These are phyloP conservation scores for Ceratocystiopsis sp. DNA, from an alignment of 2,329 filamentous ascomycete species.

Conservation along the genomic window DNA sequence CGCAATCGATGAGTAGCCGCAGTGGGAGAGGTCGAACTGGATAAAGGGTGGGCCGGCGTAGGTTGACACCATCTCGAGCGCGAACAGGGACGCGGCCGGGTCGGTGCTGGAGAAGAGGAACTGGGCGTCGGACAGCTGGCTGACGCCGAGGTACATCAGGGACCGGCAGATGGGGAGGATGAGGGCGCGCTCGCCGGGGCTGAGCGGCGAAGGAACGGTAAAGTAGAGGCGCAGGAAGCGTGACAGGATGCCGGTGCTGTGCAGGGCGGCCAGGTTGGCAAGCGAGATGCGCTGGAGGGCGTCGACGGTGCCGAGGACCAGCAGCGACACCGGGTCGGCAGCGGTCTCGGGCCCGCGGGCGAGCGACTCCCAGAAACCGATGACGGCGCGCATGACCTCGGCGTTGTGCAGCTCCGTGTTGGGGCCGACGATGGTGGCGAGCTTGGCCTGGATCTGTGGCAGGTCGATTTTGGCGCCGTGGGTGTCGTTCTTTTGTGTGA, in stretches of 20 bases:
- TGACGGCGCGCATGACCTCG: constrained; percentile 44
- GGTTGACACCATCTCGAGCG: constrained; percentile 51
- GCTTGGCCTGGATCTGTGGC: constrained; percentile 18
- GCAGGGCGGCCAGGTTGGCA: constrained; percentile 54
- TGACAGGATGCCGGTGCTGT: constrained; percentile 53
- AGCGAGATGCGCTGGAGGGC: constrained; percentile 43
- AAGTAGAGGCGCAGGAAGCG: constrained; percentile 49
- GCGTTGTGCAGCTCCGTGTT: constrained; percentile 39
- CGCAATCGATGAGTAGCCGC: constrained; percentile 83
- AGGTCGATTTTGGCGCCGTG: not conserved
- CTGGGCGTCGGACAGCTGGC: constrained; percentile 66
- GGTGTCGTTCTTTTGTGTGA: not conserved
- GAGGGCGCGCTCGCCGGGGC: constrained; percentile 36
- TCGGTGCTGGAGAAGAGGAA: constrained; percentile 43
- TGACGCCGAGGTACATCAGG: constrained; percentile 61
- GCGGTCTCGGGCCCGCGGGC: constrained; percentile 22
- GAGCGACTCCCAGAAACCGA: constrained; percentile 47
- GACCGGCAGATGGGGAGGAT: constrained; percentile 50
- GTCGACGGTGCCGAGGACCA: constrained; percentile 47
- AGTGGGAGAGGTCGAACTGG: constrained; percentile 79
- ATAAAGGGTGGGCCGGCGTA: constrained; percentile 71
- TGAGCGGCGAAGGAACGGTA: constrained; percentile 29
- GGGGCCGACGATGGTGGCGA: constrained; percentile 31
- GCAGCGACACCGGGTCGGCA: constrained; percentile 36
- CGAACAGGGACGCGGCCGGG: constrained; percentile 46